phyloP scores from a whole-genome alignment of 2,329 filamentous ascomycete species.

The Phyllosticta citribraziliensis region DNA sequence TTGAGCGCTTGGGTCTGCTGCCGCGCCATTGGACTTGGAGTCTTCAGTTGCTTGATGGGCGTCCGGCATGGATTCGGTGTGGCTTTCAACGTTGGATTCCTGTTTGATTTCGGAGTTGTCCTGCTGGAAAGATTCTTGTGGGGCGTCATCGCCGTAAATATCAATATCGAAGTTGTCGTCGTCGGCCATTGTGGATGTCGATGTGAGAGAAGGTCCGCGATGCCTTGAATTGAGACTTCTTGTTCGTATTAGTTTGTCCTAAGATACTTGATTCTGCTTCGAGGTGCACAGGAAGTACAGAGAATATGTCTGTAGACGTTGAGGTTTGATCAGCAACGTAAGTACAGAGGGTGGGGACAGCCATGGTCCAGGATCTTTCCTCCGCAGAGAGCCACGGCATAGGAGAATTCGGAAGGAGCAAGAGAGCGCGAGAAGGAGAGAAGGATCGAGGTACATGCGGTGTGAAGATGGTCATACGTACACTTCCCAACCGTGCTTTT shows the following conservation, averaged over 20 bases:
- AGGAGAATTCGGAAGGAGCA: background rate
- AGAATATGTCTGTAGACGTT: conserved; percentile 23
- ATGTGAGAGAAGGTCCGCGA: conserved; percentile 14
- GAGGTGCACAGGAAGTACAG: conserved; percentile 27
- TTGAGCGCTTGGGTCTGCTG: conserved; percentile 12
- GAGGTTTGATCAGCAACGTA: conserved; percentile 25
- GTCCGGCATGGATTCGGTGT: conserved; percentile 14
- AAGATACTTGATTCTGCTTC: conserved; percentile 25
- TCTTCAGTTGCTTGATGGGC: conserved; percentile 12
- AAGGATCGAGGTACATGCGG: conserved; percentile 15
- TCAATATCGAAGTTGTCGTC: conserved; percentile 64
- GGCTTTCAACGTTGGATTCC: conserved; percentile 20
- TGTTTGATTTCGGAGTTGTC: conserved; percentile 4
- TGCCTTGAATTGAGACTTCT: conserved; percentile 15
- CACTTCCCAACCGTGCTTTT: conserved; percentile 9
- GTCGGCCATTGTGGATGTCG: conserved; percentile 36
- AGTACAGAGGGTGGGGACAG: conserved; percentile 2
- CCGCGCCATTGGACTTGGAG: conserved; percentile 17
- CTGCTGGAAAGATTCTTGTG: conserved; percentile 17
- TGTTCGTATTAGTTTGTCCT: conserved; percentile 13
- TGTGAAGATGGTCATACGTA: conserved; percentile 12
- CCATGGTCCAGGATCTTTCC: background rate
- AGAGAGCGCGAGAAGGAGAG: conserved; percentile 11
- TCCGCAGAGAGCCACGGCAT: background rate
- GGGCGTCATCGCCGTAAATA: conserved; percentile 53